Base-by-base conservation (phyloP, 352 stramenopile genomes). In the Salisapilia sapeloensis region DNA sequence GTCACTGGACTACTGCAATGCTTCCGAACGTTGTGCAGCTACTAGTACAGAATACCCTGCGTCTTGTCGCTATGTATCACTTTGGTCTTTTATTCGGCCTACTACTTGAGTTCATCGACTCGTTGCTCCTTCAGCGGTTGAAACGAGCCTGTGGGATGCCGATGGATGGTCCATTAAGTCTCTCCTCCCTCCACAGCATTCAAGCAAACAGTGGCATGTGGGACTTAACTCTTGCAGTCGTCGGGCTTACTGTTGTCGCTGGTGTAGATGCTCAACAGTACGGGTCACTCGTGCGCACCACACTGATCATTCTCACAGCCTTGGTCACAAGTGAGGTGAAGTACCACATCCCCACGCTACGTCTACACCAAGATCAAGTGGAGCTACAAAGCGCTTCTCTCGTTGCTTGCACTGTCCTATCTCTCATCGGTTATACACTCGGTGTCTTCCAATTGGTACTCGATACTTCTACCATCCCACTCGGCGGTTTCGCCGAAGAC, bases 1-100 rank as follows among this genome's bases (percentile, higher is more conserved):
- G 33, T 9, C 18, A 20, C 14, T 13, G 14, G 33, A 36, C 30
- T 20, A 36, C 35, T 32, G 41, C 14, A 29, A 29, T 62, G 20
- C 36, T 47, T 20, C 22, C 56, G 21, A 60, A 61, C 32, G 69
- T 48, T 2, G 26, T 44, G 11, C 55, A 50, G 7, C 50, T 62
- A 14, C 40, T 78, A 6, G 49, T 51, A 18, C 53, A 53, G 33
- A 58, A 60, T 28, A 80, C 55, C 40, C 33, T 79, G 13, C 46
- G 52, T 7, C 47, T 46, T 6, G 58, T 69, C n/a, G 60, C 69
- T 24, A 46, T 84, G 16, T 49, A 63, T 20, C 62, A 80, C 31
- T 84, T 81, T 20, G 69, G 64, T 2, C 50, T 75, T 34, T 44
- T 81, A n/a, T 71, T 81, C 29, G 64, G 62, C 30, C 78, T 84